These are phyloP conservation scores for Taphrina deformans DNA, from an alignment of 1,139 yeast species.

Conservation along the genomic window DNA sequence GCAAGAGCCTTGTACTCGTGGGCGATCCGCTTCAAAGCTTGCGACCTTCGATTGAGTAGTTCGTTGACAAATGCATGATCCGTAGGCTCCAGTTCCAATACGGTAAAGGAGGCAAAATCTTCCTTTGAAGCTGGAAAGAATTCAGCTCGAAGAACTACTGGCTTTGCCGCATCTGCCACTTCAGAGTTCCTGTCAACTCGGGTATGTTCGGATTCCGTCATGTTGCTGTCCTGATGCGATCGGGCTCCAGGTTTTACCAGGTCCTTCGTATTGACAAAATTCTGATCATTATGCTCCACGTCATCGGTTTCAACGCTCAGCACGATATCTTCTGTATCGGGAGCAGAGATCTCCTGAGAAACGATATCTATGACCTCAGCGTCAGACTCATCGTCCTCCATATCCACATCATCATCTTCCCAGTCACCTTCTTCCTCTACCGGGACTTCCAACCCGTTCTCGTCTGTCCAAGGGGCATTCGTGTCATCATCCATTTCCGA, in stretches of 20 bases:
- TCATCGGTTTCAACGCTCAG: not conserved
- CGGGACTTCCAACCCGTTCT: constrained; percentile 3
- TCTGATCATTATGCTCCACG: not conserved
- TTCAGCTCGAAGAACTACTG: not conserved
- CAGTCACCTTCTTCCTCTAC: constrained; percentile 31
- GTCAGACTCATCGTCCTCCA: constrained; percentile 29
- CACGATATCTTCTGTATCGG: constrained; percentile 8
- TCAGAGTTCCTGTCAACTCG: not conserved
- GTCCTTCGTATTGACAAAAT: not conserved
- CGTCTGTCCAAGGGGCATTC: constrained; percentile 20
- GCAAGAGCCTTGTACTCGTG: constrained; percentile 37
- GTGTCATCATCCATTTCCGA: constrained; percentile 37
- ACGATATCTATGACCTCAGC: constrained; percentile 21
- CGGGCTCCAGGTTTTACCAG: not conserved
- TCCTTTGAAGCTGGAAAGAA: constrained; percentile 7
- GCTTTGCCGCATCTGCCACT: constrained; percentile 14
- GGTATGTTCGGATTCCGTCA: not conserved
- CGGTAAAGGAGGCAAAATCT: not conserved
- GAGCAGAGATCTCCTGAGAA: constrained; percentile 6
- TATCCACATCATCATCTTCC: constrained; percentile 8
- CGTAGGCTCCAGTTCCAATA: constrained; percentile 12
- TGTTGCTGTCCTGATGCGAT: not conserved
- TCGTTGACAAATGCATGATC: constrained; percentile 8
- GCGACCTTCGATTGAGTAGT: not conserved
- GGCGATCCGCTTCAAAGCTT: constrained; percentile 1